Evolutionary conservation across 768 basidiomycete species (phyloP), one percentile per base, ranked within the genome.

Genomic region (Xerocomus brunneocitrinus): DNA sequence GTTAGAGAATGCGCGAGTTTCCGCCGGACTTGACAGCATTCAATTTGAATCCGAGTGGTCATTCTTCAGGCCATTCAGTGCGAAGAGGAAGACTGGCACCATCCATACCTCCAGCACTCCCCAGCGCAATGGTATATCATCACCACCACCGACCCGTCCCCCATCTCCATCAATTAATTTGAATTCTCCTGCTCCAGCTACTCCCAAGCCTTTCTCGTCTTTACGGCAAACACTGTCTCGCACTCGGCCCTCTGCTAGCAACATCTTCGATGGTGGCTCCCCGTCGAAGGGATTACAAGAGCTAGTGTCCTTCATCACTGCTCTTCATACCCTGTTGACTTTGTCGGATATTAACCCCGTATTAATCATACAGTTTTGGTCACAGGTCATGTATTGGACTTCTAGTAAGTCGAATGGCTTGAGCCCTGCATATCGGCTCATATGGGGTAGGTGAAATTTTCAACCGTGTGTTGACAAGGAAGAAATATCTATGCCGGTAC

Each of bases 331-430:
- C 12, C 72, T 98, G 31, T 76, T 99, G 14, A 80, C 84, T 22
- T 73, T 93, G 36, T 91, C 95, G 44, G 89, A 94, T 53, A 82
- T 98, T 59, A 98, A 98, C 65, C 92, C 97, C 13, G 85, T 81
- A 8, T 75, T 98, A 16, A 85, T 84, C 47, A 84, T 87, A 6
- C 97, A 99, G 67, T 78, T 95, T 47, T 95, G 94, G 85, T 95
- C 93, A 1, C 97, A 99, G 70, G 84, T 97, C n/a, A 87, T 97
- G 76, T 98, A 95, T 67, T 99, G 97, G 97, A 87, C 93, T 50
- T 87, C 93, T 24, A 91, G 93, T 90, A 76, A 76, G 85, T 61
- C 2, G 13, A n/a, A 67, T n/a, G 61, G 12, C 9, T 42, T 35
- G 36, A 19, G 14, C 24, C 30, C 27, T 50, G 30, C 19, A 47